These are phyloP conservation scores for Chytriomyces hyalinus DNA, from an alignment of 192 early-diverging fungal genomes.

Conservation along the genomic window DNA sequence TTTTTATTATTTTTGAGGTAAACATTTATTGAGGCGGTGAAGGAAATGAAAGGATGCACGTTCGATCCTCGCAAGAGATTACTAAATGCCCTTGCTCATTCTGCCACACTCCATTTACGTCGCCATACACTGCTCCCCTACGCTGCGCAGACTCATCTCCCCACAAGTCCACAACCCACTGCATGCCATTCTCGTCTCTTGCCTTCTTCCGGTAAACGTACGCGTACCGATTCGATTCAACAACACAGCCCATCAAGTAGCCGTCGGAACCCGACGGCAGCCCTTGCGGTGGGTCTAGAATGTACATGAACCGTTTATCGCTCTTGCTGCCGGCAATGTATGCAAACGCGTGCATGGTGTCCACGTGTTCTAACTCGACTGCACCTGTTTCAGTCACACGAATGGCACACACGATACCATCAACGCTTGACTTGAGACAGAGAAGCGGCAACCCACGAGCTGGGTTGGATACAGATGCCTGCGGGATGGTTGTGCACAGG, in stretches of 20 bases:
- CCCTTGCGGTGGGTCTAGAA: not conserved
- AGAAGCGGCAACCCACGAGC: not conserved
- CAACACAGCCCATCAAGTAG: not conserved
- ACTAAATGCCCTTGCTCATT: not conserved
- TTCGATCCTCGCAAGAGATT: not conserved
- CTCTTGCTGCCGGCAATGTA: not conserved
- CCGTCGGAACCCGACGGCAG: not conserved
- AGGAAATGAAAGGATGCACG: not conserved
- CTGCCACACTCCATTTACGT: not conserved
- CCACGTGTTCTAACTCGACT: not conserved
- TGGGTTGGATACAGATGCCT: not conserved
- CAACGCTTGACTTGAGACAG: not conserved
- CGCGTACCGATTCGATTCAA: not conserved
- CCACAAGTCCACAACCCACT: conserved; percentile 6
- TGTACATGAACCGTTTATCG: not conserved
- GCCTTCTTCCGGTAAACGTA: not conserved
- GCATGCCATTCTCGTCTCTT: not conserved
- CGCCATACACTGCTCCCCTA: not conserved
- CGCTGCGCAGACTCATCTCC: not conserved
- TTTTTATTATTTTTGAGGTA: too few species aligned
- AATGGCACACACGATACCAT: not conserved
- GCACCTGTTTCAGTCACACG: not conserved
- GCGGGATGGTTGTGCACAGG: not conserved
- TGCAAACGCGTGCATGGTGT: conserved; percentile 2
- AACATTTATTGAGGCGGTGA: too few species aligned